phyloP scores from a whole-genome alignment of 1,284 basidiomycete genomes.

The Moesziomyces antarcticus region DNA sequence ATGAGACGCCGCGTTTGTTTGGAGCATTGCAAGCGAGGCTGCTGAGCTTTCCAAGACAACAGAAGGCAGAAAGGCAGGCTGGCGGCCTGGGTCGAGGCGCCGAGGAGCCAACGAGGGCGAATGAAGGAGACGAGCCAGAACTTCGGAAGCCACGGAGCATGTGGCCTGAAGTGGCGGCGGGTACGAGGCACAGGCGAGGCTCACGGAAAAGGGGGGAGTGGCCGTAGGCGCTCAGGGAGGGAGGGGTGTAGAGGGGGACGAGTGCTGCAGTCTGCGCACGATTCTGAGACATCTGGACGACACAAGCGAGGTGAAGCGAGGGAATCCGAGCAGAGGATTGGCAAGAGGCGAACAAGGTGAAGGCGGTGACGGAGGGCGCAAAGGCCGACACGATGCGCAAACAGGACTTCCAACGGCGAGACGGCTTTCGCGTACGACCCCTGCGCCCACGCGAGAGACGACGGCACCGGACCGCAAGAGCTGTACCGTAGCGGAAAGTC shows the following conservation, averaged over 20 bases:
- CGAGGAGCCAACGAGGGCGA: background rate
- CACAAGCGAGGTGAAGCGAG: background rate
- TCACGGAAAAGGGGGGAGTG: background rate
- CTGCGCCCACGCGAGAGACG: no score
- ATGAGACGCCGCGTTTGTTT: constrained; percentile 40
- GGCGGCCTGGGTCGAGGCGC: no score
- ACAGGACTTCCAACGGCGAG: no score
- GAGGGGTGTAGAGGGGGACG: background rate
- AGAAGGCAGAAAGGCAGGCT: background rate
- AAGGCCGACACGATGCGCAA: background rate
- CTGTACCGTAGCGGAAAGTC: no score
- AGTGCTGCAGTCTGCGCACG: background rate
- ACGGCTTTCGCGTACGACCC: background rate
- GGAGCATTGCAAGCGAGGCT: constrained; percentile 12
- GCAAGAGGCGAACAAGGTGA: background rate
- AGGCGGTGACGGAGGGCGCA: background rate
- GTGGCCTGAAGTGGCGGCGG: no score
- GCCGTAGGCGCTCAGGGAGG: background rate
- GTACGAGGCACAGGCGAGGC: constrained; percentile 5
- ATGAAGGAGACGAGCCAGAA: no score
- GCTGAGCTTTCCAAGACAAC: background rate
- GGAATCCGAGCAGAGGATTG: background rate
- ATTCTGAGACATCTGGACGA: background rate
- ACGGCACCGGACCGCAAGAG: no score
- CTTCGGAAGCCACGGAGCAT: no score